These are phyloP conservation scores for Rhizopus sp. DNA, from an alignment of 371 early-diverging fungal species.

Conservation along the genomic window DNA sequence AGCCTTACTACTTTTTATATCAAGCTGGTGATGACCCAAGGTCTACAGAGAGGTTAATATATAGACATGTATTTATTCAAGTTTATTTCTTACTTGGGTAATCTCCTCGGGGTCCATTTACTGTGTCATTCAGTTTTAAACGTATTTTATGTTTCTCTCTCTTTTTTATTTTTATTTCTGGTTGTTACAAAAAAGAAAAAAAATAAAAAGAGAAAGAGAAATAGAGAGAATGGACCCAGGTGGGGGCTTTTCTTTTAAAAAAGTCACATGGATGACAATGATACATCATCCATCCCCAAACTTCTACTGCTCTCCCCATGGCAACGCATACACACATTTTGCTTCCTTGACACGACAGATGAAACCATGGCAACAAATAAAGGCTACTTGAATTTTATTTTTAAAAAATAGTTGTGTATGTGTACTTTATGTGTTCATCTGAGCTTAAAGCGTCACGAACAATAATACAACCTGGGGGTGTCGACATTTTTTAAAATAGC, in stretches of 20 bases:
- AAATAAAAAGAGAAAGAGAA: slow-evolving; percentile 14
- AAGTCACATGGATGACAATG: no score
- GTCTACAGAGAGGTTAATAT: slow-evolving; percentile 3
- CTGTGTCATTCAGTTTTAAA: slow-evolving; percentile 31
- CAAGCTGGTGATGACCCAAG: slow-evolving; percentile 14
- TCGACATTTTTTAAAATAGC: not conserved
- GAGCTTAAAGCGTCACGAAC: slow-evolving; percentile 4
- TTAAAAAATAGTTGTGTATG: not conserved
- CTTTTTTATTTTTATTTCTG: no score
- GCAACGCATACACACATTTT: no score
- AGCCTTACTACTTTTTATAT: not conserved
- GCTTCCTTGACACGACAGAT: slow-evolving; percentile 5
- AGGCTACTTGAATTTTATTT: not conserved
- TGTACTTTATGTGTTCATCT: not conserved
- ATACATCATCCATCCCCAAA: no score
- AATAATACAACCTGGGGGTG: slow-evolving; percentile 11
- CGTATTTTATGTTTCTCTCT: not conserved
- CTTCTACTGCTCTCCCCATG: no score
- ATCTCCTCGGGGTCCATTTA: slow-evolving; percentile 45
- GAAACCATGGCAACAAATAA: not conserved
- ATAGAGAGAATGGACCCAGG: not conserved
- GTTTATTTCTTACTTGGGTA: slow-evolving; percentile 23
- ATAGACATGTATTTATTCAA: not conserved
- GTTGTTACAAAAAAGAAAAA: not conserved
- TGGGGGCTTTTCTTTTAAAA: no score